Percentiles rank a stretch among this genome's conserved stretches.
Evolutionary conservation across 352 stramenopile species (phyloP).

Genomic region (Globisporangium paddicum): DNA sequence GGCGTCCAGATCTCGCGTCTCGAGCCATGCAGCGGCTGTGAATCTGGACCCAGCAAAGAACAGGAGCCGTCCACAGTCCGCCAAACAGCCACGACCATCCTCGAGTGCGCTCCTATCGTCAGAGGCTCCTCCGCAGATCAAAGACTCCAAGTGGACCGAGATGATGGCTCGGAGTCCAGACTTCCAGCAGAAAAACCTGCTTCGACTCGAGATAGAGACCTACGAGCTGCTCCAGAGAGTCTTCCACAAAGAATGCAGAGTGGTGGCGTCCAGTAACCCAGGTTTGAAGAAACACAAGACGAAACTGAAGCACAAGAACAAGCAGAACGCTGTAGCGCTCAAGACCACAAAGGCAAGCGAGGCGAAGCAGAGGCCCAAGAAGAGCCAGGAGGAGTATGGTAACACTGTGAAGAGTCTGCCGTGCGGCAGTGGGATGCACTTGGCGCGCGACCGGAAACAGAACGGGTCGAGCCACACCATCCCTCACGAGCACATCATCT

Average conservation of each 20-base stretch:
- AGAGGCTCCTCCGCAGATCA: constrained; percentile 5
- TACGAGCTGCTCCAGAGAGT: constrained; percentile 40
- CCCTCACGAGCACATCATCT: neutral
- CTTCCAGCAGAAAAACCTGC: constrained; percentile 32
- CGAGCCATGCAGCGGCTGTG: neutral
- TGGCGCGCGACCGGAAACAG: constrained; percentile 31
- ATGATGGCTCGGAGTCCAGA: constrained; percentile 32
- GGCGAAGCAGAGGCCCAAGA: neutral
- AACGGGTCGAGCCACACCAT: neutral
- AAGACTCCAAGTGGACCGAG: constrained; percentile 37
- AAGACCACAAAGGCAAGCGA: constrained; percentile 7
- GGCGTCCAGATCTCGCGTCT: neutral
- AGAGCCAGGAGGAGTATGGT: neutral
- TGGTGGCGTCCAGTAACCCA: neutral
- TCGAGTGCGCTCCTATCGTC: neutral
- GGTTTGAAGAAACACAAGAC: neutral
- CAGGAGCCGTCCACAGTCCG: constrained; percentile 12
- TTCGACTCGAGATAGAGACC: constrained; percentile 35
- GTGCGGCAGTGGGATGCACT: constrained; percentile 34
- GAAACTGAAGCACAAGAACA: neutral
- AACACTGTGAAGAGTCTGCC: neutral
- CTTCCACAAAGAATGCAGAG: constrained; percentile 13
- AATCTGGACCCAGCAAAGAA: neutral
- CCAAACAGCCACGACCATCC: neutral
- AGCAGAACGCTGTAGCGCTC: constrained; percentile 1